Evolutionary conservation across 352 stramenopile species (phyloP).

Genomic region (Globisporangium carolinianum): DNA sequence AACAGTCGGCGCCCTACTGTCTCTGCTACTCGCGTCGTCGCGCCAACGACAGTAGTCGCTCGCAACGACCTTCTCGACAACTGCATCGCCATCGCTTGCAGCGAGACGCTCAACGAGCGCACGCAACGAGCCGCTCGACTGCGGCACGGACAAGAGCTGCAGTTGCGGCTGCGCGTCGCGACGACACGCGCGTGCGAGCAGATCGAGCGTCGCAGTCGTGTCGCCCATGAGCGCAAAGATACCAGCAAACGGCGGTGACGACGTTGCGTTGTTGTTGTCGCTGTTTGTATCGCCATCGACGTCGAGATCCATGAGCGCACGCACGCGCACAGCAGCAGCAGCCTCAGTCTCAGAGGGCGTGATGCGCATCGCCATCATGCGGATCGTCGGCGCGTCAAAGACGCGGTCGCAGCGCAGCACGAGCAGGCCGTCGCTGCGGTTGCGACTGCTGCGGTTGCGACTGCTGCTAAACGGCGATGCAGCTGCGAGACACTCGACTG

Average conservation of each 20-base stretch:
- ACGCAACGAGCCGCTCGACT: not conserved
- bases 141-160: not conserved
- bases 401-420: slow-evolving; percentile 7
- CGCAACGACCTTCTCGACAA: slow-evolving; percentile 16
- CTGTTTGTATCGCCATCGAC: slow-evolving; percentile 4
- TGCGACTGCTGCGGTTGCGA: not conserved
- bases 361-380: slow-evolving; percentile 15
- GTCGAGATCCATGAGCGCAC: slow-evolving; percentile 19
- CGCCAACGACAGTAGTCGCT: slow-evolving; percentile 24
- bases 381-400: slow-evolving; percentile 20
- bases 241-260: slow-evolving; percentile 7
- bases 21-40: not conserved
- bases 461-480: not conserved
- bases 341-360: no score
- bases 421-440: slow-evolving; percentile 15
- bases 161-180: no score
- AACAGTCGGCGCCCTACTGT: not conserved
- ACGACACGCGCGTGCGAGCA: not conserved
- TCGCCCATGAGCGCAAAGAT: slow-evolving; percentile 14
- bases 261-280: not conserved
- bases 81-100: not conserved
- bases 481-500: not conserved
- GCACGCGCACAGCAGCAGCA: slow-evolving; percentile 1
- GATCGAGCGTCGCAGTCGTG: not conserved
- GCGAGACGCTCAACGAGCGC: not conserved